A percentile compares a stretch with the other conserved stretches of the same genome.
These are phyloP conservation scores for Vigna hirtella DNA, from an alignment of 306 rosid species.

Conservation along the genomic window DNA sequence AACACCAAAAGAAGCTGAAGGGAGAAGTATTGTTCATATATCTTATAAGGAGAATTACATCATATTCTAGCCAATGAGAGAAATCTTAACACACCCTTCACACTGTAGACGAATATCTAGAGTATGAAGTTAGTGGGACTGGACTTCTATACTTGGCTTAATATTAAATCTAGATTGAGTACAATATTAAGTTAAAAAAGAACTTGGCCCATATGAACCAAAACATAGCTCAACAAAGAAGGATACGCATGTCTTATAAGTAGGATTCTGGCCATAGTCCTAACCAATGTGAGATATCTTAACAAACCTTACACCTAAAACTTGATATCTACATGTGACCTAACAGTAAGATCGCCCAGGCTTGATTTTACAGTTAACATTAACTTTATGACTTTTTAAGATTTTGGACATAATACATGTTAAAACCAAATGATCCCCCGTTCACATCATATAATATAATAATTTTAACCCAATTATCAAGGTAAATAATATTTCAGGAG, in stretches of 20 bases:
- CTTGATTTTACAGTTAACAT: background rate
- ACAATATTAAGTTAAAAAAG: background rate
- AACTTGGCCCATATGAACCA: background rate
- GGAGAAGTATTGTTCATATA: background rate
- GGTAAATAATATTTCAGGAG: background rate
- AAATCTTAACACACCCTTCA: background rate
- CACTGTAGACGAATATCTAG: background rate
- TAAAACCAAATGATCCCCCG: background rate
- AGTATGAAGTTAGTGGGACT: background rate
- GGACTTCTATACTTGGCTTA: background rate
- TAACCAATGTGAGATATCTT: background rate
- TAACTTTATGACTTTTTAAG: too few species aligned
- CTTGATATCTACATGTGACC: background rate
- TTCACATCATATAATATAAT: background rate
- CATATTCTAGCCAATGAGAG: background rate
- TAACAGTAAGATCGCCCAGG: background rate
- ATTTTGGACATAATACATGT: background rate
- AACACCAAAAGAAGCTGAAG: background rate
- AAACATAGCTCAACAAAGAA: background rate
- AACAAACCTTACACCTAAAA: background rate
- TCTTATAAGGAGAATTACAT: background rate
- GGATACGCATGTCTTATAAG: background rate
- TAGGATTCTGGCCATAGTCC: background rate
- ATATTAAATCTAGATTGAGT: background rate
- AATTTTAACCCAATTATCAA: background rate